Conservation (phyloP, 768 basidiomycete species). For the Leccinum subtestaceum region DNA sequence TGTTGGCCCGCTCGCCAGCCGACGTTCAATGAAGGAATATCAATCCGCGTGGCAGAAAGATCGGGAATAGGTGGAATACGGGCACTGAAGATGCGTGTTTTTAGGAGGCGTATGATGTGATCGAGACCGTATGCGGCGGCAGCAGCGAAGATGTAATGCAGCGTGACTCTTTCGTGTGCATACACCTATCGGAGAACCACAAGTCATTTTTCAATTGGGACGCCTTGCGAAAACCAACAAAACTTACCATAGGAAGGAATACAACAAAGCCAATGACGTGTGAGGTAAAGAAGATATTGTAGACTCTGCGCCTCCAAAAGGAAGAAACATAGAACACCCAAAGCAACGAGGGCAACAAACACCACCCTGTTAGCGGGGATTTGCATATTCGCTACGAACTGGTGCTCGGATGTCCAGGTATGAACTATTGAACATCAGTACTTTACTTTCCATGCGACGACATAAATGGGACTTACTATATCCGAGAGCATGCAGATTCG, state of each 20-base stretch:
- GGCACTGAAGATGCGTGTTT: constrained; percentile 45
- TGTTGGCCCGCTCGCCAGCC: constrained; percentile 65
- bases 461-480: constrained; percentile 32
- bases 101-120: constrained; percentile 42
- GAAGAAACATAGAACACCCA: constrained; percentile 39
- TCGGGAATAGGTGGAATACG: constrained; percentile 44
- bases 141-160: constrained; percentile 43
- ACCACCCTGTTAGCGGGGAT: constrained; percentile 23
- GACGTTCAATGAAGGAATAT: constrained; percentile 41
- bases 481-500: constrained; percentile 41
- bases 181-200: constrained; percentile 20
- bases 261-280: constrained; percentile 43
- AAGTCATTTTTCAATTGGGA: constrained; percentile 10
- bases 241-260: constrained; percentile 38
- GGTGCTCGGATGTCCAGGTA: constrained; percentile 25
- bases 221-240: neutral
- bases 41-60: constrained; percentile 45
- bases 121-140: constrained; percentile 44
- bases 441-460: neutral
- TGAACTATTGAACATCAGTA: constrained; percentile 23
- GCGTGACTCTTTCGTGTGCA: constrained; percentile 23
- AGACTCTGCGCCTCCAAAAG: constrained; percentile 39
- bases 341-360: constrained; percentile 33
- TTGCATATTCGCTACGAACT: constrained; percentile 15
- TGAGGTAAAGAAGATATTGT: constrained; percentile 42